Percentiles rank a stretch among this genome's conserved stretches.
Evolutionary conservation across 169 alveolate species (phyloP).

Genomic region (Eimeria tenella): DNA sequence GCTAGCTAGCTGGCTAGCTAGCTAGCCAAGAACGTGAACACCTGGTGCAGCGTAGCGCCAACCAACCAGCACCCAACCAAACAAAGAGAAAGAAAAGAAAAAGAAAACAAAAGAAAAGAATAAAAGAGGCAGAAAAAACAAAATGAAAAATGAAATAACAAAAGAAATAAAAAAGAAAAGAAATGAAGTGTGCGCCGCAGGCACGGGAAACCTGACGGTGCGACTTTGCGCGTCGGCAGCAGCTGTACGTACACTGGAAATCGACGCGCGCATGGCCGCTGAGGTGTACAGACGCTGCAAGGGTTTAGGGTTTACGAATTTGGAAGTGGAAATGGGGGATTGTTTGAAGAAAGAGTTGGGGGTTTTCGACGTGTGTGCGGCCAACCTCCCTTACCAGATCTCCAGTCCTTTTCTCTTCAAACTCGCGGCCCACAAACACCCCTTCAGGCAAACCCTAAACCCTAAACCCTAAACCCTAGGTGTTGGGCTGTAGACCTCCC

Average conservation of each 20-base stretch:
- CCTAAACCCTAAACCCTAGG: too few species aligned
- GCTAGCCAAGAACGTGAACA: too few species aligned
- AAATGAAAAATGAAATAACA: too few species aligned
- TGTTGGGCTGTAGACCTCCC: slow-evolving; percentile 99
- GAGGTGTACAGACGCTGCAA: slow-evolving; percentile 97
- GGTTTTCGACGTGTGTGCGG: slow-evolving; percentile 98
- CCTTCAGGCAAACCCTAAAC: slow-evolving; percentile 86
- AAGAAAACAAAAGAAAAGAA: too few species aligned
- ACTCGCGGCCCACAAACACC: slow-evolving; percentile 97
- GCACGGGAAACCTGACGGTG: slow-evolving; percentile 98
- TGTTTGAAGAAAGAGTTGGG: slow-evolving; percentile 96
- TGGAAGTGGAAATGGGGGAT: slow-evolving; percentile 95
- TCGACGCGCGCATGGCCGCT: slow-evolving; percentile 99
- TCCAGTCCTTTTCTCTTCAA: slow-evolving; percentile 99
- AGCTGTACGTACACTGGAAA: slow-evolving; percentile 98
- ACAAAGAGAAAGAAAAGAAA: too few species aligned
- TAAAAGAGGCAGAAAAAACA: too few species aligned
- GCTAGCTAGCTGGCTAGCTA: too few species aligned
- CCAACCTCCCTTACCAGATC: slow-evolving; percentile 99
- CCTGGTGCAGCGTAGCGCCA: too few species aligned
- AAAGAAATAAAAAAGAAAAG: too few species aligned
- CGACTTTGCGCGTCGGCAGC: slow-evolving; percentile 96
- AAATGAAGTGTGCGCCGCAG: slow-evolving; percentile 39
- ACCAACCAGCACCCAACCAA: too few species aligned
- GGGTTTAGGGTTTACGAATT: slow-evolving; percentile 89